These are phyloP conservation scores for Acarospora socialis DNA, from an alignment of 2,329 filamentous ascomycete genomes.

Conservation along the genomic window DNA sequence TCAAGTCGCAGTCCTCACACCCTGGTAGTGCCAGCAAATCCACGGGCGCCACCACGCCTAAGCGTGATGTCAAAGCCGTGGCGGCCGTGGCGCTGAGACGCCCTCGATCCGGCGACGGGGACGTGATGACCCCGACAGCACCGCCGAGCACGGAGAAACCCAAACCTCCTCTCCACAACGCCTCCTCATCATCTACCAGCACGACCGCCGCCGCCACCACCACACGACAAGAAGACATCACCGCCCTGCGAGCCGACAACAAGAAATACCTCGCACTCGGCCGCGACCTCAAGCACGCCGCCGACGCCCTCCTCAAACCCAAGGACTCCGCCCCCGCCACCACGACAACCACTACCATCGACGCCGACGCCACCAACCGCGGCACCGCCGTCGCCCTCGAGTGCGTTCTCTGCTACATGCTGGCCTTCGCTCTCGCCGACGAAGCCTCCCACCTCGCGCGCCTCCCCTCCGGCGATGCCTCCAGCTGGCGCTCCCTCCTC, in stretches of 20 bases:
- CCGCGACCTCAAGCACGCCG: constrained; percentile 32
- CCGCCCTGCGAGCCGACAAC: constrained; percentile 30
- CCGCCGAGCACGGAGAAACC: constrained; percentile 5
- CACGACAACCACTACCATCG: constrained; percentile 16
- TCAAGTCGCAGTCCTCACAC: constrained; percentile 15
- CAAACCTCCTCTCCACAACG: constrained; percentile 2
- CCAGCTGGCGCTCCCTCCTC: constrained; percentile 33
- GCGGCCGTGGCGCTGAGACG: constrained; percentile 10
- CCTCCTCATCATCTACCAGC: constrained; percentile 1
- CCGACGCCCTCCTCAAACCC: constrained; percentile 13
- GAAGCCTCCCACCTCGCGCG: constrained; percentile 25
- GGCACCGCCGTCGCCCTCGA: constrained; percentile 29
- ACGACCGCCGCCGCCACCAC: not conserved
- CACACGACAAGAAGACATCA: constrained; percentile 19
- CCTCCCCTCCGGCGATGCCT: constrained; percentile 26
- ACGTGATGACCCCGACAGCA: constrained; percentile 9
- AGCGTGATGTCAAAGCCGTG: constrained; percentile 6
- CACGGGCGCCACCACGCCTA: constrained; percentile 10
- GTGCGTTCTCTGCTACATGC: constrained; percentile 32
- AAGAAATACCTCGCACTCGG: constrained; percentile 29
- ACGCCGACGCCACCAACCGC: constrained; percentile 22
- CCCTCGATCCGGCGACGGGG: constrained; percentile 16
- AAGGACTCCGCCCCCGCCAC: not conserved
- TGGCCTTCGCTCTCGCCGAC: constrained; percentile 29
- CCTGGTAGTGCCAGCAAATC: constrained; percentile 19